These are phyloP conservation scores for Lentinula guzmanii DNA, from an alignment of 768 basidiomycete species.

Conservation along the genomic window DNA sequence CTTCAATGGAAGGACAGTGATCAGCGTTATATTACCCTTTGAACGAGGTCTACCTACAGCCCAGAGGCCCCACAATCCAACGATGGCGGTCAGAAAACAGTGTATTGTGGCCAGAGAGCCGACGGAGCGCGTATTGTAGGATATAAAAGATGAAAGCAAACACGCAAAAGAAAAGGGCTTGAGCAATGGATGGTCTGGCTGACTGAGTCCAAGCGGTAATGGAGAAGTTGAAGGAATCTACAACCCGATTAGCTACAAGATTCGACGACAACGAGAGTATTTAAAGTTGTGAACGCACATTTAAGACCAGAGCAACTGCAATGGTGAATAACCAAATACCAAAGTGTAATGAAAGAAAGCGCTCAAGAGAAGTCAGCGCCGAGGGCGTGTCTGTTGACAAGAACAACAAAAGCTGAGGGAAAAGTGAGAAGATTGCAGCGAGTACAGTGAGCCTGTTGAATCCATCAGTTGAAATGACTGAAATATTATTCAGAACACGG, in stretches of 20 bases:
- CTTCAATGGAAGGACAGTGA: slow-evolving; percentile 23
- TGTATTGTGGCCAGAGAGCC: slow-evolving; percentile 52
- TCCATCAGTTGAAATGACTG: neutral
- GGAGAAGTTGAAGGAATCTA: slow-evolving; percentile 39
- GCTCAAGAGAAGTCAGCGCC: slow-evolving; percentile 59
- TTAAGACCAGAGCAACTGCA: slow-evolving; percentile 50
- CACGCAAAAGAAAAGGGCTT: slow-evolving; percentile 51
- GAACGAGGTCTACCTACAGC: slow-evolving; percentile 39
- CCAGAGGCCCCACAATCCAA: slow-evolving; percentile 70
- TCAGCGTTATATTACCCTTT: neutral
- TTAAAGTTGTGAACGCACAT: slow-evolving; percentile 39
- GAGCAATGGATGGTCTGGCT: slow-evolving; percentile 56
- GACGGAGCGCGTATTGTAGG: slow-evolving; percentile 57
- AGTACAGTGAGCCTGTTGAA: slow-evolving; percentile 25
- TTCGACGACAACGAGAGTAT: no score
- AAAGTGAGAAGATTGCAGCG: slow-evolving; percentile 37
- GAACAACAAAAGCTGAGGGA: slow-evolving; percentile 65
- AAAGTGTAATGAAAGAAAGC: slow-evolving; percentile 61
- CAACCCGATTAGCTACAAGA: neutral
- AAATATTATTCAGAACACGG: slow-evolving; percentile 6
- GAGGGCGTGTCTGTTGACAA: slow-evolving; percentile 41
- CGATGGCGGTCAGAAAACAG: slow-evolving; percentile 39
- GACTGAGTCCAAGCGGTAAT: slow-evolving; percentile 18
- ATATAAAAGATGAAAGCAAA: slow-evolving; percentile 49
- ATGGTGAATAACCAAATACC: slow-evolving; percentile 55